Percentiles rank a stretch among this genome's conserved stretches.
Evolutionary conservation across 2,329 filamentous ascomycete genomes (phyloP).

Genomic region (Cercospora berteroae): DNA sequence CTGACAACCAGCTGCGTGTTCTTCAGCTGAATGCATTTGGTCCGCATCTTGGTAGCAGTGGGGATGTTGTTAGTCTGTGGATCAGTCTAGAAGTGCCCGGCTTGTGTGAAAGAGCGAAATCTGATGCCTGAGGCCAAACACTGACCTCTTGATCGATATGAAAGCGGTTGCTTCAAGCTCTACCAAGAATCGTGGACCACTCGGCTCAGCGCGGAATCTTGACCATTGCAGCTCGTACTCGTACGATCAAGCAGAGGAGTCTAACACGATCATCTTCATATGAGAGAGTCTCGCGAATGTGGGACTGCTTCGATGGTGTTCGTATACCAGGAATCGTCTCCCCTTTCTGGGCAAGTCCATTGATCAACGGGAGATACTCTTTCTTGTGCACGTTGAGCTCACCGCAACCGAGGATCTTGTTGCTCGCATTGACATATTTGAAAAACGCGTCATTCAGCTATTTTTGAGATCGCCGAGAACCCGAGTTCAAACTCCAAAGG

Average conservation of each 20-base stretch:
- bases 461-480: neutral
- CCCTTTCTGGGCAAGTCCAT: neutral
- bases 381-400: neutral
- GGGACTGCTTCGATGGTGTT: neutral
- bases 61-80: neutral
- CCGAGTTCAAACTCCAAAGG: neutral
- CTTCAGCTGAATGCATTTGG: neutral
- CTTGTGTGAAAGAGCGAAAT: neutral
- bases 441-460: neutral
- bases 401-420: neutral
- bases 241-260: neutral
- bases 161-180: neutral
- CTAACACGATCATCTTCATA: neutral
- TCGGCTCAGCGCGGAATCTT: neutral
- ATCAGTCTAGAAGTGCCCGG: neutral
- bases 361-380: neutral
- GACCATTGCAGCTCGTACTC: neutral
- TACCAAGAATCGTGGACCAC: neutral
- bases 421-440: neutral
- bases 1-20: neutral
- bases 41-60: neutral
- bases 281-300: neutral
- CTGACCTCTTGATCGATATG: neutral
- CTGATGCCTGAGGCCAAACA: neutral
- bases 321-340: neutral